Evolutionary conservation across 257 asterid species (phyloP), one percentile per base, ranked within the genome.

Genomic region (Leonotis leonurus): DNA sequence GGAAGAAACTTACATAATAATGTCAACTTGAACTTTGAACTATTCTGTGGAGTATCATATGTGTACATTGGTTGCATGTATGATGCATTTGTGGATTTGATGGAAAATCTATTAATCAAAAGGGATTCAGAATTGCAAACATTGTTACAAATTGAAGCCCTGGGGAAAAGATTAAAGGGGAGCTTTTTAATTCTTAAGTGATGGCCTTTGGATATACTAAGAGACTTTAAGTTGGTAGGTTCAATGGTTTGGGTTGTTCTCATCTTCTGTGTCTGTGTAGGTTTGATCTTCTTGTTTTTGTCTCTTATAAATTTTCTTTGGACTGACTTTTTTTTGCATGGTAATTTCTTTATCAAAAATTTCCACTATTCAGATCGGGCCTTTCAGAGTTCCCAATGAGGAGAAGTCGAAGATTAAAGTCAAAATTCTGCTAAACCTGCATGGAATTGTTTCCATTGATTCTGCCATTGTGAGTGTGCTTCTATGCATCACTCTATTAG

Each of bases 401-500:
- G 83, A 81, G 69, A 82, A 78, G 27, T 48, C 75, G 6, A 85
- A 77, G 83, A 78, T 89, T 39, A 93, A 93, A 78, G 74, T 89
- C 54, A 83, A 79, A 76, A 78, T 87, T 75, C 84, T 59, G 60
- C 81, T 93, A 68, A 83, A 89, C 81, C 81, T 85, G 69, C 88
- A 89, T 55, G 99, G 99, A 62, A 77, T 87, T 71, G 80, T 89
- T 70, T 60, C 85, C 51, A 74, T 87, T 67, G 85, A 78, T 45
- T 79, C 96, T 49, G 96, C 94, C 37, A 73, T 81, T 53, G 99
- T 89, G 76, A 63, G 99, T 83, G 53, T 44, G 65, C n/a, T n/a
- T 65, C 56, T 57, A 1, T 45, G 11, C 56, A 32, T 59, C 35
- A 32, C 33, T 62, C n/a, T n/a, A n/a, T n/a, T 43, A 11, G 45